phyloP scores from a whole-genome alignment of 129 eudicot genomes.

The Ambrosia trifida region DNA sequence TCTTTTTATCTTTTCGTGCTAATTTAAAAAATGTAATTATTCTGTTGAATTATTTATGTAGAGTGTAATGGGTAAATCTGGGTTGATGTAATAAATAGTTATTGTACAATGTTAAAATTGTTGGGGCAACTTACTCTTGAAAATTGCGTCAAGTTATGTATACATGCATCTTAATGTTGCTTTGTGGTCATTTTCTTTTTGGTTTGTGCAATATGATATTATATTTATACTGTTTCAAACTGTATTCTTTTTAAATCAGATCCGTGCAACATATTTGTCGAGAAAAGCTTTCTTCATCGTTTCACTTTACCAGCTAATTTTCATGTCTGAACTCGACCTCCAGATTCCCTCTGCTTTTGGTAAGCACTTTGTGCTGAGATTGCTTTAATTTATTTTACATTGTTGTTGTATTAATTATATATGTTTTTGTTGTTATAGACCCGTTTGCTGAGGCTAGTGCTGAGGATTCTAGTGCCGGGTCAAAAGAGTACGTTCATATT shows the following conservation, averaged over 20 bases:
- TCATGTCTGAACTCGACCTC: constrained; percentile 97
- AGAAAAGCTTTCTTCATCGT: constrained; percentile 13
- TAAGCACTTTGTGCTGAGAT: constrained; percentile 27
- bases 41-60: neutral
- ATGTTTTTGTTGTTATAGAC: neutral
- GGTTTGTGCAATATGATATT: neutral
- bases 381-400: neutral
- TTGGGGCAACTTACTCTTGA: neutral
- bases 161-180: neutral
- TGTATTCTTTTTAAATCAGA: constrained; percentile 38
- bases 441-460: constrained; percentile 8
- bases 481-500: constrained; percentile 4
- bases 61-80: neutral
- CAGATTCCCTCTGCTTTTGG: constrained; percentile 84
- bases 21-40: too few species aligned
- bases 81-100: neutral
- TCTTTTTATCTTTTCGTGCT: neutral
- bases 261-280: constrained; percentile 44
- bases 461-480: neutral
- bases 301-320: constrained; percentile 45
- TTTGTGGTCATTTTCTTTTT: too few species aligned
- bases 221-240: neutral
- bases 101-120: neutral
- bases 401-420: neutral
- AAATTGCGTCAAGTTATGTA: neutral